These are phyloP conservation scores for Podaxis sp. DNA, from an alignment of 768 basidiomycete genomes.

Conservation along the genomic window DNA sequence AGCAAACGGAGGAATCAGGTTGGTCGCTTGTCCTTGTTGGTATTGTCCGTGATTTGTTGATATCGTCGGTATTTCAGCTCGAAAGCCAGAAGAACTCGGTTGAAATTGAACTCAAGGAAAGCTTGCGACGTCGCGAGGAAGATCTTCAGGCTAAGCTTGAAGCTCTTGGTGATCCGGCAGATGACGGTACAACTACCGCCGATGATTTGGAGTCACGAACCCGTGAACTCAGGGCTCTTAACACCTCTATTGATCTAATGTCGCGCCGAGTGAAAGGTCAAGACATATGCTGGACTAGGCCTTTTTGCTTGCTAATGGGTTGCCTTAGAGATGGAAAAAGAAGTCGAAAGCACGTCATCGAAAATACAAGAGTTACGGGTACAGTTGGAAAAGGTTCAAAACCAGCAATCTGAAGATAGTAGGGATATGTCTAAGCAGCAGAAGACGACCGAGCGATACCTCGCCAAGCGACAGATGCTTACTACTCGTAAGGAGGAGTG, in stretches of 20 bases:
- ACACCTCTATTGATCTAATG: slow-evolving; percentile 62
- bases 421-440: slow-evolving; percentile 88
- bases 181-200: slow-evolving; percentile 48
- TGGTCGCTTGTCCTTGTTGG: slow-evolving; percentile 22
- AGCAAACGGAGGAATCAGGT: slow-evolving; percentile 73
- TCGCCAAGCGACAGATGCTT: slow-evolving; percentile 89
- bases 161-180: slow-evolving; percentile 62
- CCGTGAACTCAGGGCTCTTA: slow-evolving; percentile 69
- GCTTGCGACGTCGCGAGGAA: slow-evolving; percentile 74
- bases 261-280: slow-evolving; percentile 63
- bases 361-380: slow-evolving; percentile 68
- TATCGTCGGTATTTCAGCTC: slow-evolving; percentile 41
- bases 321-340: slow-evolving; percentile 64
- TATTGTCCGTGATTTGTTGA: neutral
- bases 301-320: neutral
- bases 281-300: slow-evolving; percentile 10
- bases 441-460: slow-evolving; percentile 93
- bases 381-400: slow-evolving; percentile 72
- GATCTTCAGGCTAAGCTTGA: slow-evolving; percentile 81
- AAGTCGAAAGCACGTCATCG: slow-evolving; percentile 57
- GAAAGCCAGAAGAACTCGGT: slow-evolving; percentile 76
- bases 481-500: slow-evolving; percentile 87
- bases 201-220: slow-evolving; percentile 69
- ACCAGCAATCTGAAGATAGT: slow-evolving; percentile 83
- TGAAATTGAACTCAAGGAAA: slow-evolving; percentile 93